A percentile compares a stretch with the other conserved stretches of the same genome.
These are phyloP conservation scores for Zychaea mexicana DNA, from an alignment of 371 early-diverging fungal genomes.

Conservation along the genomic window DNA sequence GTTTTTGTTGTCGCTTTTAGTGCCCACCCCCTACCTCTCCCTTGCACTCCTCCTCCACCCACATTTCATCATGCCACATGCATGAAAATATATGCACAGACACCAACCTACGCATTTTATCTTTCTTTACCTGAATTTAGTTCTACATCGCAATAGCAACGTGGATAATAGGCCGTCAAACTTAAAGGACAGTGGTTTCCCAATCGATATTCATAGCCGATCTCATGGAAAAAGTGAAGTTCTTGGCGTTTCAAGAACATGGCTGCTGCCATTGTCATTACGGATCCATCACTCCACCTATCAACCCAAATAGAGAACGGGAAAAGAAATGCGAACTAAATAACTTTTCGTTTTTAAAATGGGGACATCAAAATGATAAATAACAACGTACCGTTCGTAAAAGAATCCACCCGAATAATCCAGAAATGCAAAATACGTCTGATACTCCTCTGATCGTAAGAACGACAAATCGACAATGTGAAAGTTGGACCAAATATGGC, in stretches of 20 bases:
- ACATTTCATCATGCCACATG: no score
- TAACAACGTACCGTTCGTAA: constrained; percentile 74
- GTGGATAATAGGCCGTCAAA: constrained; percentile 12
- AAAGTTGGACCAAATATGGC: constrained; percentile 78
- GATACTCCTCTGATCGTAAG: constrained; percentile 73
- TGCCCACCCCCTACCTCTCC: no score
- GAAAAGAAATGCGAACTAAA: constrained; percentile 15
- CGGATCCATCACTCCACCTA: constrained; percentile 54
- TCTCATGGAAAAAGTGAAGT: constrained; percentile 89
- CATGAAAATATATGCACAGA: no score
- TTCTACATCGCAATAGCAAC: constrained; percentile 37
- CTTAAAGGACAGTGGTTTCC: constrained; percentile 46
- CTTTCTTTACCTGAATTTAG: constrained; percentile 26
- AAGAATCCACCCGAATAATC: constrained; percentile 91
- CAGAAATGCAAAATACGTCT: constrained; percentile 76
- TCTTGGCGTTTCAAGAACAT: constrained; percentile 75
- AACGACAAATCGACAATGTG: constrained; percentile 78
- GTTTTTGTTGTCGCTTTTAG: neutral
- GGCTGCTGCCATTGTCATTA: constrained; percentile 87
- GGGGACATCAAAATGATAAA: no score
- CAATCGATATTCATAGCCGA: constrained; percentile 76
- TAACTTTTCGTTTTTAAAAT: no score
- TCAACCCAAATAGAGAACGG: constrained; percentile 72
- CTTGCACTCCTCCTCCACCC: no score
- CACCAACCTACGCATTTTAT: neutral